Evolutionary conservation across 148 eudicot species (phyloP).

Genomic region (Rhododendron ovatum): DNA sequence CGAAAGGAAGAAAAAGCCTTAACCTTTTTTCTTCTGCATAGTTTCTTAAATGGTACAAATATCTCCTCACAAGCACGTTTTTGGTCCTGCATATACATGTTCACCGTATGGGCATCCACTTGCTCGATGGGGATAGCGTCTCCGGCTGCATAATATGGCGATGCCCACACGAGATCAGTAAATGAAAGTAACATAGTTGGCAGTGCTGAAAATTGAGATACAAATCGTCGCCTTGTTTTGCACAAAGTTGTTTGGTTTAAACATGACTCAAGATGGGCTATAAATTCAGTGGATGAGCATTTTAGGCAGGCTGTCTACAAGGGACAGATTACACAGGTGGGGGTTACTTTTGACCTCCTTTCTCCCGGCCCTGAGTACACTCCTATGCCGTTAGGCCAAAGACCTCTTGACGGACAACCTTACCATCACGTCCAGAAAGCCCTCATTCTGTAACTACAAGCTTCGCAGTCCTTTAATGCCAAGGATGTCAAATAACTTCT

Average conservation of each 20-base stretch:
- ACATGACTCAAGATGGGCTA: not conserved
- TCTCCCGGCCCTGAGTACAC: not conserved
- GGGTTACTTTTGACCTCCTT: not conserved
- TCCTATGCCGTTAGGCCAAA: not conserved
- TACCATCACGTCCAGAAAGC: not conserved
- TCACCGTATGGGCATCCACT: constrained; percentile 43
- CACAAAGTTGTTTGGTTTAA: not conserved
- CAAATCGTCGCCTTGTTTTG: not conserved
- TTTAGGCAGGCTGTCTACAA: not conserved
- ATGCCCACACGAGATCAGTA: not conserved
- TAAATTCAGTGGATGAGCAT: too few species aligned
- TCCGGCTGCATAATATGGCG: constrained; percentile 46
- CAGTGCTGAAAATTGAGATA: not conserved
- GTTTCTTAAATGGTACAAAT: constrained; percentile 44
- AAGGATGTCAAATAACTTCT: not conserved
- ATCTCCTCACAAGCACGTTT: constrained; percentile 38
- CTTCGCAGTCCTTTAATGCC: not conserved
- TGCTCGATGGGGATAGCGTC: constrained; percentile 43
- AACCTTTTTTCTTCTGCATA: constrained; percentile 42
- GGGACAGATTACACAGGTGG: not conserved
- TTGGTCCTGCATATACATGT: constrained; percentile 48
- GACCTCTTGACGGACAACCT: not conserved
- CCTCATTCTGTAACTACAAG: not conserved
- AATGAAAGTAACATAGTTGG: not conserved
- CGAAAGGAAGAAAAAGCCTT: not conserved